Evolutionary conservation across 441 rosid genomes (phyloP), one percentile per base, ranked within the genome.

Genomic region (Pelargonium citronellum): DNA sequence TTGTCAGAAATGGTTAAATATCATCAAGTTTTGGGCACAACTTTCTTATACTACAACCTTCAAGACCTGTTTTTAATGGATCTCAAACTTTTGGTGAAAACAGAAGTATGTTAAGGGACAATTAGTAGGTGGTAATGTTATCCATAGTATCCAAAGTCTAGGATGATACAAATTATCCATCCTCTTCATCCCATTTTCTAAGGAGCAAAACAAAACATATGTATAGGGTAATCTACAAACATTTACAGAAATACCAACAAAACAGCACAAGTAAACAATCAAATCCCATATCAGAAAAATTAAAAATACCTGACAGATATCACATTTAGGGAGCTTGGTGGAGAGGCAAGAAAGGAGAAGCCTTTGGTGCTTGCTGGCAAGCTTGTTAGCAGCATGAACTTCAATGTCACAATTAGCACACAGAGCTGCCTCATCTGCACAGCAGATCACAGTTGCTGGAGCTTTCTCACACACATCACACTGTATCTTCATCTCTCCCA

Each of bases 401-500:
- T 89, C 88, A 7, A 89, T 43, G 70, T 89, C 91, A 12, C 91
- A 87, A 67, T 82, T 77, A 16, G 87, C 74, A n/a, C 94, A 89
- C 19, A 89, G 77, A 67, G 94, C 94, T 0, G 89, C 94, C 78
- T 87, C 94, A 11, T 89, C 94, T 6, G 94, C 91, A 15, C 94
- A 89, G 72, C 94, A 89, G 8, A 89, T 87, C 71, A 89, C 78
- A 20, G 89, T 85, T 17, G 94, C 91, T 4, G 85, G 88, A 77
- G 91, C 89, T 75, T 63, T 87, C 84, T 89, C 91, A 77, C 94
- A 89, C 6, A 87, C 94, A 77, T 89, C 94, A 80, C 94, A 89
- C 83, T 89, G 94, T 53, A 88, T 85, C 82, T 87, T 88, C 93
- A 88, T 88, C 78, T 77, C 39, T 1, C 24, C 0, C 24, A 0